Evolutionary conservation across 129 eudicot genomes (phyloP).

Genomic region (Helianthus annuus): HanXRQr2.0-SUNRISE NC_035434.2:27137349-27137848

Average conservation of each 20-base stretch:
- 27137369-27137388: too few relatives aligned
- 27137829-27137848: constrained; percentile 78
- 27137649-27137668: constrained; percentile 41
- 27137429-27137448: not conserved
- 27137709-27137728: constrained; percentile 81
- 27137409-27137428: too few relatives aligned
- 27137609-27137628: not conserved
- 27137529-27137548: constrained; percentile 57
- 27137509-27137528: constrained; percentile 46
- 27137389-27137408: too few relatives aligned
- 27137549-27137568: constrained; percentile 77
- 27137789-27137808: constrained; percentile 78
- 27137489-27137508: constrained; percentile 77
- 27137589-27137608: constrained; percentile 47
- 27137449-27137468: constrained; percentile 86
- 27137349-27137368: too few relatives aligned
- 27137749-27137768: constrained; percentile 85
- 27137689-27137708: constrained; percentile 58
- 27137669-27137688: constrained; percentile 53
- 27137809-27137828: constrained; percentile 85
- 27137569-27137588: constrained; percentile 87
- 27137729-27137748: constrained; percentile 78
- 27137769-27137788: constrained; percentile 83
- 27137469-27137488: constrained; percentile 74
- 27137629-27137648: not conserved